phyloP scores from a whole-genome alignment of 2,329 filamentous ascomycete genomes.

The Clonostachys solani region DNA sequence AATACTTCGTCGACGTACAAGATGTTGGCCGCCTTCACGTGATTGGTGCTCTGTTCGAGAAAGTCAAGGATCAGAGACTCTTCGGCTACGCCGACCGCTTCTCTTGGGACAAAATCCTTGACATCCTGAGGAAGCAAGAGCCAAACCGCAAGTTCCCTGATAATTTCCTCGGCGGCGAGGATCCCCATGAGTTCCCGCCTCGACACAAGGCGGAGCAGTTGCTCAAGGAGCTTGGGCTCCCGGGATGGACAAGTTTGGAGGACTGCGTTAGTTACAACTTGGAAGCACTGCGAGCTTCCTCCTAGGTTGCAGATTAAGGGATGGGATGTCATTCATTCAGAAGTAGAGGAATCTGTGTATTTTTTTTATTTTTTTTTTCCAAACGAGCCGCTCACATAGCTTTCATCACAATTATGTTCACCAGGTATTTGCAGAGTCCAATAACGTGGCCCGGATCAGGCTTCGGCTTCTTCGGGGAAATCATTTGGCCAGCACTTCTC shows the following conservation, averaged over 20 bases:
- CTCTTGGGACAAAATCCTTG: constrained; percentile 36
- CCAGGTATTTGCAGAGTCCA: no score
- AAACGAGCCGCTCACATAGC: no score
- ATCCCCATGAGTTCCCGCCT: constrained; percentile 4
- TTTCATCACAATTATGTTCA: no score
- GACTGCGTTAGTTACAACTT: background rate
- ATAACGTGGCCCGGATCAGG: no score
- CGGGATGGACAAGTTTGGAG: constrained; percentile 10
- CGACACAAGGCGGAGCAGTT: constrained; percentile 9
- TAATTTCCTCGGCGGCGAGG: constrained; percentile 11
- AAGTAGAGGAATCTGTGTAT: no score
- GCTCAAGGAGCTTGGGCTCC: constrained; percentile 6
- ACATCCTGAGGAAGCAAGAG: constrained; percentile 12
- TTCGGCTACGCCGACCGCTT: constrained; percentile 46
- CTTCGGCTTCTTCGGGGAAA: constrained; percentile 14
- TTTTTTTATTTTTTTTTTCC: no score
- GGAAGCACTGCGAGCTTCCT: background rate
- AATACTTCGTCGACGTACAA: constrained; percentile 38
- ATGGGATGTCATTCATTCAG: no score
- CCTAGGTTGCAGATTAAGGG: no score
- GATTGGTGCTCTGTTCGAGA: constrained; percentile 39
- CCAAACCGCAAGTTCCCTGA: constrained; percentile 12
- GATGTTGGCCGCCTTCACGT: constrained; percentile 48
- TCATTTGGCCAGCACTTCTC: constrained; percentile 56
- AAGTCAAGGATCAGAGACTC: constrained; percentile 42